phyloP scores from a whole-genome alignment of 2,329 filamentous ascomycete species.

The Sphaerulina populicola region DNA sequence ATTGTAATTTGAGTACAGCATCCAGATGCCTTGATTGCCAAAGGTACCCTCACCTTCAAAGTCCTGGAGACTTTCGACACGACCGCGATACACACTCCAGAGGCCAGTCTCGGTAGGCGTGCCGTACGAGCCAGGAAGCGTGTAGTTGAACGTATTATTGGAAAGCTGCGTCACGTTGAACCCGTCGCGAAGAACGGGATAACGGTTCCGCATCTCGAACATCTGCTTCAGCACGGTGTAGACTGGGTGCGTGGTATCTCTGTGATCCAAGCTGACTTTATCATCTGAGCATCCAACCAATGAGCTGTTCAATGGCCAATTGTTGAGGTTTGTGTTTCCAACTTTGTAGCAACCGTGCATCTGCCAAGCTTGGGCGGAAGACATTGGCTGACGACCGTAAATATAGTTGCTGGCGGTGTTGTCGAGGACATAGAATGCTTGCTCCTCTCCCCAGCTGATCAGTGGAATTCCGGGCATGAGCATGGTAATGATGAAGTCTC shows the following conservation, averaged over 20 bases:
- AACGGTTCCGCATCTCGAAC: constrained; percentile 52
- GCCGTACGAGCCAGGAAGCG: constrained; percentile 46
- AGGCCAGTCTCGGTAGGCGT: constrained; percentile 51
- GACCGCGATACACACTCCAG: constrained; percentile 51
- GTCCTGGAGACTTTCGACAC: constrained; percentile 46
- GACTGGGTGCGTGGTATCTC: constrained; percentile 54
- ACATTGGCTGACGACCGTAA: constrained; percentile 57
- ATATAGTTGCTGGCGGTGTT: constrained; percentile 58
- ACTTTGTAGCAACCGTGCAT: constrained; percentile 56
- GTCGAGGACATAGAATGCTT: constrained; percentile 56
- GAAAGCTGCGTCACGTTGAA: constrained; percentile 49
- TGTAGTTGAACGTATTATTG: constrained; percentile 47
- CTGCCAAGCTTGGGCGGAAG: constrained; percentile 54
- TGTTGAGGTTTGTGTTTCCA: constrained; percentile 48
- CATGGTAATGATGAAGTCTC: constrained; percentile 51
- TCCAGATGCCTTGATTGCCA: constrained; percentile 45
- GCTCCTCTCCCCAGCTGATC: constrained; percentile 58
- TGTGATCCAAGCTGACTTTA: constrained; percentile 51
- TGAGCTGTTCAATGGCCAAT: constrained; percentile 50
- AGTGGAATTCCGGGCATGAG: constrained; percentile 54
- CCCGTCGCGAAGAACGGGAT: constrained; percentile 53
- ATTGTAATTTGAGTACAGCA: constrained; percentile 46
- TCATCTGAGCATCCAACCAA: constrained; percentile 51
- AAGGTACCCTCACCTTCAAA: constrained; percentile 34
- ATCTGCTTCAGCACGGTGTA: constrained; percentile 55